Base-by-base conservation (phyloP, 495 filamentous ascomycete species). In the Penicillium bialowiezense region DNA sequence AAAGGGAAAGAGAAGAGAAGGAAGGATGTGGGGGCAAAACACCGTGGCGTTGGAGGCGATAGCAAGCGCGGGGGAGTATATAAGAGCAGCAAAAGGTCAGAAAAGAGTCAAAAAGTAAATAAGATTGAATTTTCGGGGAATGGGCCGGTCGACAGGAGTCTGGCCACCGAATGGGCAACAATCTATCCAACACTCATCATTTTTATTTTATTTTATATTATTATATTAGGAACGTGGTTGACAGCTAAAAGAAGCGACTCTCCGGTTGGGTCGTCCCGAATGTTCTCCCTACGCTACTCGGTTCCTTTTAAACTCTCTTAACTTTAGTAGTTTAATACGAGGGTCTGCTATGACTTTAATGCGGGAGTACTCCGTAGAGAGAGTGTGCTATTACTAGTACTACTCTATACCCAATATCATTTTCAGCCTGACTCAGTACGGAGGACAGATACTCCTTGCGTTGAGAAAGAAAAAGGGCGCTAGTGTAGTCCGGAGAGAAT, bases 21-120 rank as follows among this genome's bases (percentile, higher is more conserved):
- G 12, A 20, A 24, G 39, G 28, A 24, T 35, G 32, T 33, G 47
- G 49, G 46, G 37, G 51, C 45, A 38, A 58, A 44, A 44, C 20
- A 51, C 46, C 51, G 55, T 58, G 55, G 55, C 55, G 55, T 55
- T 51, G 51, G 48, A 46, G 42, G 55, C 35, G 45, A 48, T 33
- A 48, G 28, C 51, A 44, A 50, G 53, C 49, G 56, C 41, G 48
- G 56, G 55, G 53, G 42, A 47, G 47, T 45, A 52, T 41, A 45
- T 53, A 46, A 39, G 40, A 38, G 48, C n/a, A 26, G 42, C 15
- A 20, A 26, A 35, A 29, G n/a, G n/a, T n/a, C n/a, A 12, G 46
- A 44, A 42, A 31, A 47, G 23, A 48, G 19, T 7, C n/a, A n/a
- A 23, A 44, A 45, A 24, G 31, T 44, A 44, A 36, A 45, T 45